phyloP scores from a whole-genome alignment of 257 asterid genomes.

The Primulina tabacum region DNA sequence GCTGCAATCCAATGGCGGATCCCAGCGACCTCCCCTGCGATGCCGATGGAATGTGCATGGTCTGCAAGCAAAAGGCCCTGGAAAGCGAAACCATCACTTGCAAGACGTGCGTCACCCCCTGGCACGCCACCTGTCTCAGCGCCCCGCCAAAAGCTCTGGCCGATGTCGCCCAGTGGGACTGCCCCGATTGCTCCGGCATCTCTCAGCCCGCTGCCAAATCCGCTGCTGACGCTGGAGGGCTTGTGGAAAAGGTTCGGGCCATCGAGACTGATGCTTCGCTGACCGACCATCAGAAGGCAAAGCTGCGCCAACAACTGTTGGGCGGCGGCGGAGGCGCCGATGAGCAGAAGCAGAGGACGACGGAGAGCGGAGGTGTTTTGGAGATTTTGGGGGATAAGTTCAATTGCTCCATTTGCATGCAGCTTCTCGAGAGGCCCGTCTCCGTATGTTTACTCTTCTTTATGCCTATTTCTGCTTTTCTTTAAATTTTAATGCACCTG shows the following conservation, averaged over 20 bases:
- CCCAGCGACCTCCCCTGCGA: constrained; percentile 72
- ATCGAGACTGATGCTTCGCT: constrained; percentile 67
- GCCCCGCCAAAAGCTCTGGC: constrained; percentile 44
- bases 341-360: constrained; percentile 20
- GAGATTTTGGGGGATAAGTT: constrained; percentile 62
- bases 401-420: constrained; percentile 94
- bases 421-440: constrained; percentile 77
- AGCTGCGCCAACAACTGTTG: constrained; percentile 67
- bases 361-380: constrained; percentile 39
- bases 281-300: constrained; percentile 68
- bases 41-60: constrained; percentile 85
- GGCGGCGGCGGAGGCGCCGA: constrained; percentile 5
- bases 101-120: constrained; percentile 73
- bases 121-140: constrained; percentile 79
- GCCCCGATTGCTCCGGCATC: constrained; percentile 68
- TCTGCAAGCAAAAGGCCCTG: constrained; percentile 50
- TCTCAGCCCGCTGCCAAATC: constrained; percentile 21
- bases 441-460: constrained; percentile 45
- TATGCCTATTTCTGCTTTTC: background rate
- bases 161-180: constrained; percentile 60
- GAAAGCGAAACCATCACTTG: constrained; percentile 55
- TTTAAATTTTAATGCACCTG: constrained; percentile 12
- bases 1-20: constrained; percentile 48
- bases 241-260: constrained; percentile 59
- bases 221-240: constrained; percentile 36